A percentile compares a stretch with the other conserved stretches of the same genome.
These are phyloP conservation scores for Coleophoma eucalyptorum DNA, from an alignment of 2,329 filamentous ascomycete species.

Conservation along the genomic window DNA sequence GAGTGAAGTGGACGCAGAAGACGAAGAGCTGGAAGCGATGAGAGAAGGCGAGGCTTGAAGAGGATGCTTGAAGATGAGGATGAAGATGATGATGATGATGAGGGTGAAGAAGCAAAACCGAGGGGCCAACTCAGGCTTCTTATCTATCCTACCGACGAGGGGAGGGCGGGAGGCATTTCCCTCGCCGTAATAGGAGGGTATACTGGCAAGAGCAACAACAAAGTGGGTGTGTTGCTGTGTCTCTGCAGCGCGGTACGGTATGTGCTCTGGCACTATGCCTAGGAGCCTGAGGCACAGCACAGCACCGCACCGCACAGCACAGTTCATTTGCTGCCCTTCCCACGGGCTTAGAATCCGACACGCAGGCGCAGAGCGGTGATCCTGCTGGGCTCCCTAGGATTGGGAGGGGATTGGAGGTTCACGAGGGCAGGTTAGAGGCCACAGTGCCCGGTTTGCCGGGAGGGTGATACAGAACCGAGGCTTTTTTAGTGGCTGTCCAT, in stretches of 20 bases:
- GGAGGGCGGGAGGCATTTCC: not conserved
- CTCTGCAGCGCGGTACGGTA: no score
- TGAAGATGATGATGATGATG: not conserved
- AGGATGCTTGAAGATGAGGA: not conserved
- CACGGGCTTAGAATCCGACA: not conserved
- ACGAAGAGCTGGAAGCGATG: not conserved
- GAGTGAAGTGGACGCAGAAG: not conserved
- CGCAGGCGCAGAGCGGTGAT: not conserved
- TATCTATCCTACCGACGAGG: not conserved
- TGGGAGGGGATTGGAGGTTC: no score
- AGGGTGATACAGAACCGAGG: not conserved
- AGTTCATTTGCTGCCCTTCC: not conserved
- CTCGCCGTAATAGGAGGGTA: not conserved
- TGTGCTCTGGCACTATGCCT: no score
- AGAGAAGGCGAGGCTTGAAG: not conserved
- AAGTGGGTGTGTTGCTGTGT: no score
- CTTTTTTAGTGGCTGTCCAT: no score
- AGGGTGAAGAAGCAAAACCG: not conserved
- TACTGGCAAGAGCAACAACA: no score
- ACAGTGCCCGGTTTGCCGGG: not conserved
- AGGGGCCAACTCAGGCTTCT: not conserved
- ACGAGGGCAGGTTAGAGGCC: no score
- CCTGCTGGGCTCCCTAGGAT: not conserved
- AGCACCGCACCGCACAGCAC: not conserved
- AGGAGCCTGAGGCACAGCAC: no score